Percentiles rank a stretch among this genome's conserved stretches.
phyloP scores from a whole-genome alignment of 2,329 filamentous ascomycete genomes.

The Apiospora koreana region DNA sequence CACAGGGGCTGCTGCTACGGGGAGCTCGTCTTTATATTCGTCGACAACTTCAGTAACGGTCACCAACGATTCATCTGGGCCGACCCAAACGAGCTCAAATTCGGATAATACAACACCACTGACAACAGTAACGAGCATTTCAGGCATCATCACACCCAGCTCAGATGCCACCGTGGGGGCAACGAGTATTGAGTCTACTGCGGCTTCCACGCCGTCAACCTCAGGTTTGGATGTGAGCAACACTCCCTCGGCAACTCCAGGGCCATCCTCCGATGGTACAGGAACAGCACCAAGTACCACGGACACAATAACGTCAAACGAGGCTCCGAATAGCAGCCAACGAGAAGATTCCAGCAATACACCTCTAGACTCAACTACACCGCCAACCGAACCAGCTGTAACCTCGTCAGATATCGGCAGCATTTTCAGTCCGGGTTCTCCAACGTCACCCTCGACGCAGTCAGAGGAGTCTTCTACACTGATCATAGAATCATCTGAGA shows the following conservation, averaged over 20 bases:
- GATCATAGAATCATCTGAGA: neutral
- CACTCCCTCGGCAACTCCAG: neutral
- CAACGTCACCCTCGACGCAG: neutral
- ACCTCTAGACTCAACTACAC: neutral
- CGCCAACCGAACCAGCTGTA: neutral
- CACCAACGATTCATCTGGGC: neutral
- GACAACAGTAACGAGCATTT: neutral
- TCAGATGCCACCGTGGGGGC: neutral
- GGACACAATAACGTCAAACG: neutral
- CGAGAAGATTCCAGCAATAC: neutral
- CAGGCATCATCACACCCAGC: neutral
- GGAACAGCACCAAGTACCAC: neutral
- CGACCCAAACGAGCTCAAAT: neutral
- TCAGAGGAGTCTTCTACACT: neutral
- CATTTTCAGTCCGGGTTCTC: neutral
- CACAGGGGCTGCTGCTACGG: neutral
- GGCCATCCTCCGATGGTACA: neutral
- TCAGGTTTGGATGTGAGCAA: neutral
- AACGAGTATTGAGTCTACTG: neutral
- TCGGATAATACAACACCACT: neutral
- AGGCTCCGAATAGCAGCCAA: neutral
- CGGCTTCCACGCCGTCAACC: neutral
- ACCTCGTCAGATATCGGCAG: neutral
- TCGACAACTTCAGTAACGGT: neutral
- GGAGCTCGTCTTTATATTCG: neutral